Percentiles rank a stretch among this genome's conserved stretches.
Evolutionary conservation across 805 yeast species (phyloP).

Genomic region (Metschnikowia henanensis): DNA sequence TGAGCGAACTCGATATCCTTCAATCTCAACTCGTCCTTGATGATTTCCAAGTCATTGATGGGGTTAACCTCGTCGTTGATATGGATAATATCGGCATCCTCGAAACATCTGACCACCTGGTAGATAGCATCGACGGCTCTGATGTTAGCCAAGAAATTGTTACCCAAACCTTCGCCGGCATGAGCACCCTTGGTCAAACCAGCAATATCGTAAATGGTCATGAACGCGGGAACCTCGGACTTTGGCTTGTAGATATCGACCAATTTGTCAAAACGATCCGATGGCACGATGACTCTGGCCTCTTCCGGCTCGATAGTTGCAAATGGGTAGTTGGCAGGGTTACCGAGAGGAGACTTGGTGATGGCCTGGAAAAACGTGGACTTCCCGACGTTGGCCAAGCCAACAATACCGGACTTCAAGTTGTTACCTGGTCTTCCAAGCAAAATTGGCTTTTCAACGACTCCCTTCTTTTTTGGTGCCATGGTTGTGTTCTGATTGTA

Average conservation of each 20-base stretch:
- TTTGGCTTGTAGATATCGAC: constrained; percentile 47
- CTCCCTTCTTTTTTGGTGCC: constrained; percentile 76
- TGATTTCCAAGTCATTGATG: constrained; percentile 89
- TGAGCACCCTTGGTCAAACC: constrained; percentile 56
- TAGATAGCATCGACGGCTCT: constrained; percentile 71
- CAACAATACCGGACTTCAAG: constrained; percentile 46
- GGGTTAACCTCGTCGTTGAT: constrained; percentile 89
- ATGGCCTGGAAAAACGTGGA: constrained; percentile 25
- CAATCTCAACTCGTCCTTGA: constrained; percentile 86
- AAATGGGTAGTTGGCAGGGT: constrained; percentile 56
- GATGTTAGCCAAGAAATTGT: constrained; percentile 66
- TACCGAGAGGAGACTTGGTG: constrained; percentile 23
- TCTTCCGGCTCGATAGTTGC: constrained; percentile 78
- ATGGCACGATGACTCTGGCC: constrained; percentile 30
- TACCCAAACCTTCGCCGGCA: constrained; percentile 74
- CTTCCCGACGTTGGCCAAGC: constrained; percentile 24
- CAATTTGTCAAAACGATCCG: constrained; percentile 25
- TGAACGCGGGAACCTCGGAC: constrained; percentile 30
- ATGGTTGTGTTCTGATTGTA: constrained; percentile 28
- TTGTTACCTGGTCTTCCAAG: constrained; percentile 47
- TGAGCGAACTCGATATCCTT: constrained; percentile 95
- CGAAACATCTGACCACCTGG: constrained; percentile 66
- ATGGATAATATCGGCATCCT: constrained; percentile 97
- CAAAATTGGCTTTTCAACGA: constrained; percentile 65
- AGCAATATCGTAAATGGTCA: constrained; percentile 33